A percentile compares a stretch with the other conserved stretches of the same genome.
These are phyloP conservation scores for Trichosanthes truncata DNA, from an alignment of 306 rosid species.

Conservation along the genomic window DNA sequence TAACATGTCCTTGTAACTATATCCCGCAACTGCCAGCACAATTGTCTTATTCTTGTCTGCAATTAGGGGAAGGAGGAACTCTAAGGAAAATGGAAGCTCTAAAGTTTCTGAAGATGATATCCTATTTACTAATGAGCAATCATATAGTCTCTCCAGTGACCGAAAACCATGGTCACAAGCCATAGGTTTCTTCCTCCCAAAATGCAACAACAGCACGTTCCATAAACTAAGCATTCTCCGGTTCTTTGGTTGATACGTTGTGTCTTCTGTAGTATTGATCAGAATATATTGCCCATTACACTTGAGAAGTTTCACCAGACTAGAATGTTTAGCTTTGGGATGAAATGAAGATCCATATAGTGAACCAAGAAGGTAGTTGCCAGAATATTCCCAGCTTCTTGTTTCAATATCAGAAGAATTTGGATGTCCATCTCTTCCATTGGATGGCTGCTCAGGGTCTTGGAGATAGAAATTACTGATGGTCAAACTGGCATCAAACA, in stretches of 20 bases:
- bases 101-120: slow-evolving; percentile 23
- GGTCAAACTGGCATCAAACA: slow-evolving; percentile 73
- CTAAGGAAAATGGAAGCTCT: slow-evolving; percentile 66
- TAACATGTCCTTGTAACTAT: slow-evolving; percentile 91
- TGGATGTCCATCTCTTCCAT: slow-evolving; percentile 20
- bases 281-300: slow-evolving; percentile 40
- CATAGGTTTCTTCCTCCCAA: slow-evolving; percentile 31
- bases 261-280: slow-evolving; percentile 26
- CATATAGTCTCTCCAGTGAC: slow-evolving; percentile 19
- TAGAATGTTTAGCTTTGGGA: slow-evolving; percentile 36
- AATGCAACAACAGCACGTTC: slow-evolving; percentile 27
- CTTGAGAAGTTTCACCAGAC: slow-evolving; percentile 41
- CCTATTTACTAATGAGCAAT: slow-evolving; percentile 36
- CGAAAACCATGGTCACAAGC: slow-evolving; percentile 33
- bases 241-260: slow-evolving; percentile 23
- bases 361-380: slow-evolving; percentile 50
- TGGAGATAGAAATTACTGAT: slow-evolving; percentile 50
- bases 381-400: slow-evolving; percentile 66
- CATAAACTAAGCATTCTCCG: slow-evolving; percentile 15
- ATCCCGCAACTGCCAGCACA: slow-evolving; percentile 70
- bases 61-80: slow-evolving; percentile 47
- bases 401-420: slow-evolving; percentile 26
- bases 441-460: slow-evolving; percentile 19
- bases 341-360: slow-evolving; percentile 60
- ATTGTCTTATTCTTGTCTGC: slow-evolving; percentile 64